phyloP scores from a whole-genome alignment of 2,329 filamentous ascomycete genomes.

The Penicillium sp. region DNA sequence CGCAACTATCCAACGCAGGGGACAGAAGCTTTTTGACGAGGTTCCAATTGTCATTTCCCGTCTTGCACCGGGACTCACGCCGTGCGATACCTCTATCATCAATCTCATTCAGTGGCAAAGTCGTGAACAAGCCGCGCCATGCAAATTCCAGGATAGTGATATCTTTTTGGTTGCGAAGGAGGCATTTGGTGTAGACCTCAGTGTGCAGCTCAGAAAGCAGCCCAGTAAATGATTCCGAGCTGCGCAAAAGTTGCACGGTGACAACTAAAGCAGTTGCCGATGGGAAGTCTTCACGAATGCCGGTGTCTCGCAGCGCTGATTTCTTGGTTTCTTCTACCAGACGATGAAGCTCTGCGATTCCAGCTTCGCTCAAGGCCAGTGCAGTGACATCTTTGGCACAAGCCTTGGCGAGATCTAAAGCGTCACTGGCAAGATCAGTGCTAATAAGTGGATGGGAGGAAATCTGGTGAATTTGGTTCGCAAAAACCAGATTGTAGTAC shows the following conservation, averaged over 20 bases:
- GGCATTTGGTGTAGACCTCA: constrained; percentile 26
- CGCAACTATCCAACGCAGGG: constrained; percentile 50
- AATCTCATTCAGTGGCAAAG: constrained; percentile 56
- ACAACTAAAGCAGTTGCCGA: constrained; percentile 51
- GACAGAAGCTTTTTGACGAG: constrained; percentile 48
- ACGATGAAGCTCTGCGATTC: constrained; percentile 38
- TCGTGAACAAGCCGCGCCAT: constrained; percentile 51
- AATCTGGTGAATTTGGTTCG: constrained; percentile 41
- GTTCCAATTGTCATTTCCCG: constrained; percentile 51
- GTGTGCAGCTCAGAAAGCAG: constrained; percentile 47
- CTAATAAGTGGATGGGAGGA: constrained; percentile 34
- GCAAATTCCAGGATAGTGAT: constrained; percentile 35
- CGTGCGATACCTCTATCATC: constrained; percentile 51
- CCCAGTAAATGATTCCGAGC: constrained; percentile 26
- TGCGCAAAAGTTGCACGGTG: constrained; percentile 44
- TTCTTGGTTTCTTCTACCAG: constrained; percentile 50
- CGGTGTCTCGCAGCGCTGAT: constrained; percentile 45
- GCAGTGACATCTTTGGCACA: constrained; percentile 39
- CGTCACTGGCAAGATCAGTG: constrained; percentile 19
- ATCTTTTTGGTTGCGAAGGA: constrained; percentile 28
- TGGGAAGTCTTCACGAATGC: constrained; percentile 47
- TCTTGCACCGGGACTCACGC: constrained; percentile 42
- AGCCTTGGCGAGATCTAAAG: constrained; percentile 32
- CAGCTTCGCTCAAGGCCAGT: constrained; percentile 31
- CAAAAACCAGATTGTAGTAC: constrained; percentile 37